These are phyloP conservation scores for Ascosphaera acerosa DNA, from an alignment of 2,329 filamentous ascomycete genomes.

Conservation along the genomic window DNA sequence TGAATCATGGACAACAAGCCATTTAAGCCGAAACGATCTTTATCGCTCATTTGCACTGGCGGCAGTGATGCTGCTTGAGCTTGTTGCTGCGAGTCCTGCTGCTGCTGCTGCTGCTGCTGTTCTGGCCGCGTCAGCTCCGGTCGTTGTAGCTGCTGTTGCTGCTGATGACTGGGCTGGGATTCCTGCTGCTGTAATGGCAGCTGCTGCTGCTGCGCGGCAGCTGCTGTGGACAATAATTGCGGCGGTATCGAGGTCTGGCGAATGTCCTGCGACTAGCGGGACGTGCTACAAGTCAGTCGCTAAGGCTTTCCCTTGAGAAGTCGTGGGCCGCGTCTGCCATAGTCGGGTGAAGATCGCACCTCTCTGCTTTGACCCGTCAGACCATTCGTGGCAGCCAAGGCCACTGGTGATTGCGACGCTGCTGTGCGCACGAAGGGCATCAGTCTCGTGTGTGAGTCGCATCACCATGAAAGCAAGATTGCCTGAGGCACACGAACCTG, in stretches of 20 bases:
- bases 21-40: conserved; percentile 33
- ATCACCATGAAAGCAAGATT: background rate
- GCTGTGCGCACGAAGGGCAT: no score
- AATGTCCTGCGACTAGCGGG: no score
- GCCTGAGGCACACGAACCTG: no score
- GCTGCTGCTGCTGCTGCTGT: conserved; percentile 14
- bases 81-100: conserved; percentile 14
- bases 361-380: conserved; percentile 20
- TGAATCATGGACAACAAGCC: conserved; percentile 33
- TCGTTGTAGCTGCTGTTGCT: conserved; percentile 9
- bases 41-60: conserved; percentile 31
- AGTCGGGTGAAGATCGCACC: conserved; percentile 5
- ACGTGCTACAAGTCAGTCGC: no score
- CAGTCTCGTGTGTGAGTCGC: no score
- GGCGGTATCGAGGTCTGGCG: no score
- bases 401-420: conserved; percentile 18
- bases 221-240: no score
- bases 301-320: background rate
- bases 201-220: conserved; percentile 2
- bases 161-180: conserved; percentile 7
- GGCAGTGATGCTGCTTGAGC: conserved; percentile 15
- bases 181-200: no score
- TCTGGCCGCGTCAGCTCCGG: conserved; percentile 10
- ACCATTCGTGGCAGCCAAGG: conserved; percentile 19
- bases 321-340: background rate